Evolutionary conservation across 495 filamentous ascomycete species (phyloP).

Genomic region (Podospora australis): DNA sequence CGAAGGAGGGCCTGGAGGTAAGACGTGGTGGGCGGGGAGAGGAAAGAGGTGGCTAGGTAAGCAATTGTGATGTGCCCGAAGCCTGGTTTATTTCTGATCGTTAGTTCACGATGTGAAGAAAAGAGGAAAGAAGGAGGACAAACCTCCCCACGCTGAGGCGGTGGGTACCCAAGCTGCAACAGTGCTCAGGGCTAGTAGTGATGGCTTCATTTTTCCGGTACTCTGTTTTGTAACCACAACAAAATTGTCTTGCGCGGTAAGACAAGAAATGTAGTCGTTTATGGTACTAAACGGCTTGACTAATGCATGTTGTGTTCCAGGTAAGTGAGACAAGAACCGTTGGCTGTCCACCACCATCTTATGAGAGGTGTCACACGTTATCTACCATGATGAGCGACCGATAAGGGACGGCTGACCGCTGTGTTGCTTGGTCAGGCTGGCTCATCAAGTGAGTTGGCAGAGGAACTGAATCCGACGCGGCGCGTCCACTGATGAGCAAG

Average conservation of each 20-base stretch:
- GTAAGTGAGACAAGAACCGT: not conserved
- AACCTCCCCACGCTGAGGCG: conserved; percentile 28
- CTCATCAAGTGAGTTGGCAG: not conserved
- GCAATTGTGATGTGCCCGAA: conserved; percentile 58
- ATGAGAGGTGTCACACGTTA: not conserved
- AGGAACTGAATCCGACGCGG: too few species aligned
- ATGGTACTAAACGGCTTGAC: too few species aligned
- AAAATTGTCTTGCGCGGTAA: not conserved
- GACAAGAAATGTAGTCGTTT: too few species aligned
- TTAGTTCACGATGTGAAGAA: not conserved
- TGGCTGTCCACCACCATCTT: too few species aligned
- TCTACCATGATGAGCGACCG: not conserved
- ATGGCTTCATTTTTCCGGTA: conserved; percentile 18
- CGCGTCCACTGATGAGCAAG: too few species aligned
- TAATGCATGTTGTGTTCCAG: not conserved
- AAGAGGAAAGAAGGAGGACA: not conserved
- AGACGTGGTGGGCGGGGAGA: conserved; percentile 31
- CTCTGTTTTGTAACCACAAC: not conserved
- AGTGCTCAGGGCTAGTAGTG: conserved; percentile 13
- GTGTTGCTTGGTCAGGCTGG: not conserved
- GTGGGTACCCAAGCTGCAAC: conserved; percentile 15
- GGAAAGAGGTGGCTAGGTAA: conserved; percentile 44
- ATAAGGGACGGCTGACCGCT: not conserved
- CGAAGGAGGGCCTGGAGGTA: conserved; percentile 38
- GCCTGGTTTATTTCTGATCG: conserved; percentile 19